Evolutionary conservation across 768 basidiomycete species (phyloP), one percentile per base, ranked within the genome.

Genomic region (Tulasnella sp.): DNA sequence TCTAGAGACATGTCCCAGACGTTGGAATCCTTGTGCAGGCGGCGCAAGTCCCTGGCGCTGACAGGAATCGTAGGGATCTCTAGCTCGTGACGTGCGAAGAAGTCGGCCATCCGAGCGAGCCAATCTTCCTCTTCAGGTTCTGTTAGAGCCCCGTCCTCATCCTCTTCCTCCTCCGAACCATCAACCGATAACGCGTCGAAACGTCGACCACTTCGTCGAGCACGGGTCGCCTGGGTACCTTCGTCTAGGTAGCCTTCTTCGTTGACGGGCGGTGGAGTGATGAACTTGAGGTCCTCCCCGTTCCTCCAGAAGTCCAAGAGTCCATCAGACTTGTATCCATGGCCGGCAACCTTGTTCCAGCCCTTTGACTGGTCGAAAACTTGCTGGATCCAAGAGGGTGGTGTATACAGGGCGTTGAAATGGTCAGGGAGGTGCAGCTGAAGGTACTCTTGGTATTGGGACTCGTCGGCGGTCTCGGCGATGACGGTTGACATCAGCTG

Each of bases 1-100:
- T 42, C 10, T 6, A 70, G 67, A 5, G 89, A 89, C 86, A 91
- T 86, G 0, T 79, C 71, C 92, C 91, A 92, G 32, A 91, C 84
- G 39, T 84, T 81, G 13, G 5, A 2, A 0, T 81, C 85, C 0
- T 81, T 70, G 2, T 88, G 82, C 15, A 90, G 83, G 3, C 79
- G 81, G 0, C 84, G 82, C 16, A 91, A 70, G 1, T 83, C 71
- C 1, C 88, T 86, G 29, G 11, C 13, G 15, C 61, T 9, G 26
- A 11, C 26, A 7, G 61, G 61, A 15, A 89, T 7, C 74, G 85
- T 6, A 80, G 82, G 0, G 91, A 86, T 77, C 0, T 61, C 72
- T 35, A 83, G 83, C 1, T 86, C 87, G 87, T 82, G 0, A 4
- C 73, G 35, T 5, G 16, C 23, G n/a, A 78, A 78, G n/a, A 48